phyloP scores from a whole-genome alignment of 1,139 yeast genomes.

The Magnusiomyces paraingens region DNA sequence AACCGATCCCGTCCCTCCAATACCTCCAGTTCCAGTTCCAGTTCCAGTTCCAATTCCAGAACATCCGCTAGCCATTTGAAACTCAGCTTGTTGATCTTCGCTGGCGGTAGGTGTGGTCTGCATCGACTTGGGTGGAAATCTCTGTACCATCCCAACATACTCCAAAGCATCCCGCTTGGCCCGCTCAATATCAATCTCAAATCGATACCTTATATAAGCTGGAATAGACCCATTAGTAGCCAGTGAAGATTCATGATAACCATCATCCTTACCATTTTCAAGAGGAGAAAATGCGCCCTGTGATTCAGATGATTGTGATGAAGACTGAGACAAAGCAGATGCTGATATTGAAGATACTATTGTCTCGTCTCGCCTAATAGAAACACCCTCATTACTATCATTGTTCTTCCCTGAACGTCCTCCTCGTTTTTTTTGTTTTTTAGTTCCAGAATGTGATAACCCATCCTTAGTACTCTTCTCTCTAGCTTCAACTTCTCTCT shows the following conservation, averaged over 20 bases:
- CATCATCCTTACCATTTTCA: background rate
- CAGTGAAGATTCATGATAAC: background rate
- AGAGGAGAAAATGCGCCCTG: no score
- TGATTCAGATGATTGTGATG: background rate
- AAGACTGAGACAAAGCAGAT: background rate
- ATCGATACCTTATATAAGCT: background rate
- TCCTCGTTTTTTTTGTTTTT: background rate
- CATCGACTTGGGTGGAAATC: constrained; percentile 17
- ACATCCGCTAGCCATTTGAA: background rate
- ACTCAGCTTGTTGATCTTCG: constrained; percentile 6
- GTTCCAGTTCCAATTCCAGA: no score
- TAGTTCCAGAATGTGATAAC: no score
- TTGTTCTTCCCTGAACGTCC: background rate
- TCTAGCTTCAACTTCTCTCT: no score
- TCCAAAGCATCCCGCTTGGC: constrained; percentile 18
- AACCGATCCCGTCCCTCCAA: background rate
- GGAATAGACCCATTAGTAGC: background rate
- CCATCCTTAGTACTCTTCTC: no score
- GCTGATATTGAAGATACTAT: background rate
- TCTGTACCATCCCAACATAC: constrained; percentile 17
- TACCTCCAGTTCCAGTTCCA: no score
- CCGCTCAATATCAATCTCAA: constrained; percentile 9
- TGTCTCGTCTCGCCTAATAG: background rate
- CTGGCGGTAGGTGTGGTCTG: constrained; percentile 8
- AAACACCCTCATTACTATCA: no score